These are phyloP conservation scores for Wickerhamiella sergipiensis DNA, from an alignment of 805 yeast species.

Conservation along the genomic window DNA sequence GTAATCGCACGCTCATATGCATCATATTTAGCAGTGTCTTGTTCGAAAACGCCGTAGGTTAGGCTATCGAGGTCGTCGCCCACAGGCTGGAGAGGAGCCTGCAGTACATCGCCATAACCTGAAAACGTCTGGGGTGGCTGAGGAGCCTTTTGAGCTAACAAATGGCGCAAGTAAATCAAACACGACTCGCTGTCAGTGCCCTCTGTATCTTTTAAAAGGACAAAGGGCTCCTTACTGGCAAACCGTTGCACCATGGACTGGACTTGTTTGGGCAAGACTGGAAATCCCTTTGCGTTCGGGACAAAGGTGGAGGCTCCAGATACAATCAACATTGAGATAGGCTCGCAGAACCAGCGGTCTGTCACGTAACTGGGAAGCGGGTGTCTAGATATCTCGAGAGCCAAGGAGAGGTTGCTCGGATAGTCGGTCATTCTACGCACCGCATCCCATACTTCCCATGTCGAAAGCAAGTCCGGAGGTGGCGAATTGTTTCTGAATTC, in stretches of 20 bases:
- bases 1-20: slow-evolving; percentile 53
- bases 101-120: slow-evolving; percentile 32
- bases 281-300: slow-evolving; percentile 45
- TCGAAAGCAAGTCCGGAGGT: slow-evolving; percentile 35
- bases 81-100: slow-evolving; percentile 65
- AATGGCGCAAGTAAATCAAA: slow-evolving; percentile 32
- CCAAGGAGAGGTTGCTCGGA: slow-evolving; percentile 46
- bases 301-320: slow-evolving; percentile 41
- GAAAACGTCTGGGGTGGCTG: slow-evolving; percentile 25
- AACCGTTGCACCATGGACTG: slow-evolving; percentile 37
- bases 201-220: slow-evolving; percentile 33
- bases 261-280: slow-evolving; percentile 47
- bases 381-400: slow-evolving; percentile 57
- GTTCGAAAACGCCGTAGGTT: slow-evolving; percentile 58
- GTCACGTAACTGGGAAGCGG: slow-evolving; percentile 37
- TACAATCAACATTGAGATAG: slow-evolving; percentile 42
- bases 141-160: slow-evolving; percentile 20
- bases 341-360: slow-evolving; percentile 57
- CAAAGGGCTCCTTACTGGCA: slow-evolving; percentile 29
- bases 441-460: slow-evolving; percentile 68
- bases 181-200: slow-evolving; percentile 24
- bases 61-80: slow-evolving; percentile 39
- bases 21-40: slow-evolving; percentile 54
- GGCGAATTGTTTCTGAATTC: slow-evolving; percentile 28
- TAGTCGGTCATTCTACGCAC: slow-evolving; percentile 44